A percentile compares a stretch with the other conserved stretches of the same genome.
Conservation (phyloP, 192 early-diverging fungal genomes). For the Backusella tuberculispora region DNA sequence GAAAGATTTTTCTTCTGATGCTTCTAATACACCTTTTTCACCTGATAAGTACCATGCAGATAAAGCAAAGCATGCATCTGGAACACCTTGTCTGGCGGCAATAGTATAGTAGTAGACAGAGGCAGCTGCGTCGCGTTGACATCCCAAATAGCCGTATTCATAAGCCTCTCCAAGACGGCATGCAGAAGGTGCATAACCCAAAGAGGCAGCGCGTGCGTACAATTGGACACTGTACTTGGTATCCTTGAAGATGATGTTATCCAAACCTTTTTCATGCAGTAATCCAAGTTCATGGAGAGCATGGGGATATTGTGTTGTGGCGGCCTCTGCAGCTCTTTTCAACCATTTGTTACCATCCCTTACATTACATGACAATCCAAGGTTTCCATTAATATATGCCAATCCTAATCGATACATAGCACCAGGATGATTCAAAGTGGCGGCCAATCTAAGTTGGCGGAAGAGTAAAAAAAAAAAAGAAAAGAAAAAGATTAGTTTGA, state of each 20-base stretch:
- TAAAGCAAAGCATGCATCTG: constrained; percentile 18
- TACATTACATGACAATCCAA: constrained; percentile 13
- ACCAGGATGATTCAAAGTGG: constrained; percentile 62
- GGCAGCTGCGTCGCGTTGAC: background rate
- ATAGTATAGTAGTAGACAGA: constrained; percentile 22
- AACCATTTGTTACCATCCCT: constrained; percentile 24
- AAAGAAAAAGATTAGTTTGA: background rate
- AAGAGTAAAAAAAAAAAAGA: background rate
- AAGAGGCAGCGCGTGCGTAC: constrained; percentile 7
- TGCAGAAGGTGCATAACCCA: constrained; percentile 23
- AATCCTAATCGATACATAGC: constrained; percentile 62
- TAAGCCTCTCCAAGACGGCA: constrained; percentile 21
- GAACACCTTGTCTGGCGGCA: constrained; percentile 11
- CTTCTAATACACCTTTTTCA: background rate
- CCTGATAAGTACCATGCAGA: constrained; percentile 15
- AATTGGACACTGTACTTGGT: background rate
- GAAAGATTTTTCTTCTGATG: constrained; percentile 43
- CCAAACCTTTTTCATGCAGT: constrained; percentile 2
- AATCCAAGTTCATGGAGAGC: constrained; percentile 25
- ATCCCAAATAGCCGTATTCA: constrained; percentile 4
- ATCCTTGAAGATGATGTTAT: constrained; percentile 25
- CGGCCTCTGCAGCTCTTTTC: constrained; percentile 23
- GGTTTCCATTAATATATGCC: constrained; percentile 43
- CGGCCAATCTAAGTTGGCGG: constrained; percentile 48
- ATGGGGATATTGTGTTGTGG: constrained; percentile 19